These are phyloP conservation scores for Filobasidium wieringae DNA, from an alignment of 768 basidiomycete species.

Conservation along the genomic window DNA sequence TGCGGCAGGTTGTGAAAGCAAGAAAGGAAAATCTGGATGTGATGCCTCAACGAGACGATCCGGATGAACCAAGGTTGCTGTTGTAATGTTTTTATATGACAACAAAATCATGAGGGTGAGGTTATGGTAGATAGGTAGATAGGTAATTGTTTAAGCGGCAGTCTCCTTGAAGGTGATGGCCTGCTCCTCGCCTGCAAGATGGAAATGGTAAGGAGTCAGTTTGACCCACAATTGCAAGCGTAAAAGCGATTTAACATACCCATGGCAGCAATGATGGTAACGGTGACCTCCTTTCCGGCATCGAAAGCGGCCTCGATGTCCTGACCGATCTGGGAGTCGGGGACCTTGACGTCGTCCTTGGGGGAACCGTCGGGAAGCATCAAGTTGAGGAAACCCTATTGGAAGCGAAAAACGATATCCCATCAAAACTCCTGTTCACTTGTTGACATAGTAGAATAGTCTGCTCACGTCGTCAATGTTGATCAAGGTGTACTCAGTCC, in stretches of 20 bases:
- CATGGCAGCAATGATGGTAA: slow-evolving; percentile 59
- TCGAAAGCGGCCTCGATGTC: slow-evolving; percentile 63
- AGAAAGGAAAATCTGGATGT: no score
- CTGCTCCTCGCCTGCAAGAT: slow-evolving; percentile 57
- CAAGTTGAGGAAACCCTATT: slow-evolving; percentile 77
- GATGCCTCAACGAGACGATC: no score
- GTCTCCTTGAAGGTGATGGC: slow-evolving; percentile 83
- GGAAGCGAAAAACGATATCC: background rate
- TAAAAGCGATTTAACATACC: slow-evolving; percentile 34
- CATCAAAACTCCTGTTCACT: no score
- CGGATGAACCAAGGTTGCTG: no score
- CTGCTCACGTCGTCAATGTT: slow-evolving; percentile 64
- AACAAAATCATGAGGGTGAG: no score
- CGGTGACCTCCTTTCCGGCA: slow-evolving; percentile 70
- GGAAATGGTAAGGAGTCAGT: slow-evolving; percentile 4
- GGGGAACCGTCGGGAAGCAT: slow-evolving; percentile 64
- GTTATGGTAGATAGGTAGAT: no score
- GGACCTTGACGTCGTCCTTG: slow-evolving; percentile 92
- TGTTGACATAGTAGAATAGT: no score
- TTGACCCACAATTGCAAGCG: background rate
- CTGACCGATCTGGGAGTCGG: slow-evolving; percentile 68
- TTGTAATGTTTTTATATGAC: no score
- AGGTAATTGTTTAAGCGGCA: slow-evolving; percentile 3
- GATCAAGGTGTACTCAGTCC: slow-evolving; percentile 83
- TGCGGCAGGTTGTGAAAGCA: no score